phyloP scores from a whole-genome alignment of 441 rosid species.

The Jatropha podagrica region DNA sequence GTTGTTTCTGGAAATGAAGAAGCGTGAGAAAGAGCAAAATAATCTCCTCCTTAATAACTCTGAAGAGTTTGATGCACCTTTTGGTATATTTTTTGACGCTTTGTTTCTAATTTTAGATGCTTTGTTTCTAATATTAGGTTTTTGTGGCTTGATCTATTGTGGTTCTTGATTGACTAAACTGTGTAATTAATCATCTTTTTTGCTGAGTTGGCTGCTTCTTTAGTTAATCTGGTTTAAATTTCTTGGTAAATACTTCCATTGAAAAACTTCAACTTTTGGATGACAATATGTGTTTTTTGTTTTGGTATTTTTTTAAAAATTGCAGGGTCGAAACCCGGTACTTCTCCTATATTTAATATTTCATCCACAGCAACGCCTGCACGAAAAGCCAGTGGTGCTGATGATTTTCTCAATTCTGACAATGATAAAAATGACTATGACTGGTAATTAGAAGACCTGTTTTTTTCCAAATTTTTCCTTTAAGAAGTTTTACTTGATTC shows the following conservation, averaged over 20 bases:
- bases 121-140: not conserved
- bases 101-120: not conserved
- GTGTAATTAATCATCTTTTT: not conserved
- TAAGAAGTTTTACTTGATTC: not conserved
- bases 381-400: constrained; percentile 57
- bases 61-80: constrained; percentile 67
- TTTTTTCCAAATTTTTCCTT: not conserved
- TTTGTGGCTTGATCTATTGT: not conserved
- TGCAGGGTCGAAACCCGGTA: constrained; percentile 80
- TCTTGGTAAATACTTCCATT: not conserved
- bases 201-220: not conserved
- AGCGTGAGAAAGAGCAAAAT: constrained; percentile 83
- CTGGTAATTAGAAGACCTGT: constrained; percentile 50
- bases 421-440: constrained; percentile 92
- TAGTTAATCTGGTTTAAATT: not conserved
- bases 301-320: constrained; percentile 5
- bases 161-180: not conserved
- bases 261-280: too few relatives aligned
- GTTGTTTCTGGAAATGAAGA: constrained; percentile 88
- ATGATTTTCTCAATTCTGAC: constrained; percentile 91
- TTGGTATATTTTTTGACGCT: constrained; percentile 40
- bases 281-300: too few relatives aligned
- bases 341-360: constrained; percentile 75
- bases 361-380: constrained; percentile 48
- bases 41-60: constrained; percentile 55